phyloP scores from a whole-genome alignment of 768 basidiomycete species.

The Amanita jacksonii region DNA sequence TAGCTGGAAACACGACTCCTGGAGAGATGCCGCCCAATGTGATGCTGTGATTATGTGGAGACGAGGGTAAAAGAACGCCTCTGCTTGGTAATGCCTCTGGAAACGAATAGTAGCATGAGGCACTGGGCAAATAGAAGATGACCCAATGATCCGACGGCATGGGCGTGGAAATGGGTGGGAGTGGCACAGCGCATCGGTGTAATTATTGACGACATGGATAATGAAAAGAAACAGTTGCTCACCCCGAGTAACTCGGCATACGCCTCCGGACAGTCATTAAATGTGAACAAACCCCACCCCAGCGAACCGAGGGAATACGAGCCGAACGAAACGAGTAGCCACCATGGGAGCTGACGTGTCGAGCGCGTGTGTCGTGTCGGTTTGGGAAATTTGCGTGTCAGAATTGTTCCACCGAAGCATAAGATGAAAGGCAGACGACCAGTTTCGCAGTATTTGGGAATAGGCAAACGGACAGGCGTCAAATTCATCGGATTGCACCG shows the following conservation, averaged over 20 bases:
- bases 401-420: too few relatives aligned
- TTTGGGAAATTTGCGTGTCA: too few relatives aligned
- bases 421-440: too few relatives aligned
- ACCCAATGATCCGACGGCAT: conserved; percentile 2
- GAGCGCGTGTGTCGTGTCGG: too few relatives aligned
- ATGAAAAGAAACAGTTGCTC: conserved; percentile 3
- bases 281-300: conserved; percentile 65
- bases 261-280: conserved; percentile 73
- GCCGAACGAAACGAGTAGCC: conserved; percentile 71
- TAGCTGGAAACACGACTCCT: neutral
- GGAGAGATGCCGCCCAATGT: neutral
- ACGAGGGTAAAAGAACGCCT: too few relatives aligned
- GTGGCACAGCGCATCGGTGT: conserved; percentile 1
- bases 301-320: conserved; percentile 72
- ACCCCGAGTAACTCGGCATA: conserved; percentile 61
- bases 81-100: too few relatives aligned
- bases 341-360: conserved; percentile 83
- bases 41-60: too few relatives aligned
- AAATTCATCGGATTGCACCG: too few relatives aligned
- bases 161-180: neutral
- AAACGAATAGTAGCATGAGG: neutral
- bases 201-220: neutral
- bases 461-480: too few relatives aligned
- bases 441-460: too few relatives aligned
- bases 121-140: neutral